A percentile compares a stretch with the other conserved stretches of the same genome.
Conservation (phyloP, 2,329 filamentous ascomycete genomes). For the Alternaria sp. region DNA sequence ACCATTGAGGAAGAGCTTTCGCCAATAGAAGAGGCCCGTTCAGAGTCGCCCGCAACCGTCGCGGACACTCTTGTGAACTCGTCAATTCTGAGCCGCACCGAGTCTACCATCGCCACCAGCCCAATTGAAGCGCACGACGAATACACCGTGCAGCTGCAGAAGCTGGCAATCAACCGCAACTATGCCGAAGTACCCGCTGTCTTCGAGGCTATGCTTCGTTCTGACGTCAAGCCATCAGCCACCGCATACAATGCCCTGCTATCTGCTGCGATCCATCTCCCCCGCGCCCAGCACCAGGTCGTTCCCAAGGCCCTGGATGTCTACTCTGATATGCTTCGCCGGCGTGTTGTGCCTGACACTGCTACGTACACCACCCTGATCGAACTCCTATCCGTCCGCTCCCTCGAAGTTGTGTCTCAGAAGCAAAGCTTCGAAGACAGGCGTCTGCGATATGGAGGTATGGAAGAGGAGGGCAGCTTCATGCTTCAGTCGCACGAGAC, state of each 20-base stretch:
- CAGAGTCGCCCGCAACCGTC: constrained; percentile 41
- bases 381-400: constrained; percentile 78
- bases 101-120: constrained; percentile 64
- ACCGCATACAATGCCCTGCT: constrained; percentile 92
- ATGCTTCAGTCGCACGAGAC: constrained; percentile 88
- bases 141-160: constrained; percentile 79
- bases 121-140: constrained; percentile 66
- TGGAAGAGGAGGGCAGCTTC: constrained; percentile 83
- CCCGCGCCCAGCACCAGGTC: constrained; percentile 78
- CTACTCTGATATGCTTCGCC: constrained; percentile 93
- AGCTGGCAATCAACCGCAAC: constrained; percentile 72
- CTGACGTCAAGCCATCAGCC: constrained; percentile 79
- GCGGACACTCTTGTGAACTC: constrained; percentile 38
- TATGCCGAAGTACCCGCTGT: constrained; percentile 88
- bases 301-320: constrained; percentile 92
- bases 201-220: constrained; percentile 87
- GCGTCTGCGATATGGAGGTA: constrained; percentile 81
- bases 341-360: constrained; percentile 79
- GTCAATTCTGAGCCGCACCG: constrained; percentile 34
- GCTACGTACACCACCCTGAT: constrained; percentile 90
- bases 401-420: constrained; percentile 76
- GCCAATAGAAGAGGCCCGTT: constrained; percentile 35
- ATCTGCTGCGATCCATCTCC: constrained; percentile 81
- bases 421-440: constrained; percentile 80
- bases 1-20: constrained; percentile 44